Evolutionary conservation across 1,284 basidiomycete species (phyloP).

Genomic region (Ceratobasidium sp.): DNA sequence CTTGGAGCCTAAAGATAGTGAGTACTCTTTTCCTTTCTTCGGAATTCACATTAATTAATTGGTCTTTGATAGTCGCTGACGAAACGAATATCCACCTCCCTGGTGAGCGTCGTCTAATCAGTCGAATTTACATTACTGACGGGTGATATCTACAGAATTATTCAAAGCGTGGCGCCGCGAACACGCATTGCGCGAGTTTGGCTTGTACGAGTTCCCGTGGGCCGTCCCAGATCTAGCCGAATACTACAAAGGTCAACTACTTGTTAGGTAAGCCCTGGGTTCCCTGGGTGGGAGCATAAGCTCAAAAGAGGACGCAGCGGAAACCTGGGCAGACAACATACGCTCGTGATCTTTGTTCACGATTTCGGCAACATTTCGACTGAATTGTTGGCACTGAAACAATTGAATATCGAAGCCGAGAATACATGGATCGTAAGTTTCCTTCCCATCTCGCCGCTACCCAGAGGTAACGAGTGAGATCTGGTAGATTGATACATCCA

Average conservation of each 20-base stretch:
- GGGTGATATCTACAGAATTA: slow-evolving; percentile 12
- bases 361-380: slow-evolving; percentile 51
- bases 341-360: slow-evolving; percentile 64
- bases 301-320: slow-evolving; percentile 60
- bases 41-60: slow-evolving; percentile 1
- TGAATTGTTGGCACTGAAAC: slow-evolving; percentile 67
- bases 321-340: slow-evolving; percentile 77
- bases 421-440: slow-evolving; percentile 33
- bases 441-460: slow-evolving; percentile 76
- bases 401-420: slow-evolving; percentile 48
- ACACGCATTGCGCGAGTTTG: slow-evolving; percentile 35
- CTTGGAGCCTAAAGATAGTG: slow-evolving; percentile 79
- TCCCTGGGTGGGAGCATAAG: slow-evolving; percentile 40
- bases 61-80: slow-evolving; percentile 57
- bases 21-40: slow-evolving; percentile 19
- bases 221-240: slow-evolving; percentile 39
- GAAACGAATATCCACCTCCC: slow-evolving; percentile 69
- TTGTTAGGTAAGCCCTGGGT: slow-evolving; percentile 42
- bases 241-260: neutral
- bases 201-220: slow-evolving; percentile 45
- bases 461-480: slow-evolving; percentile 6
- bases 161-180: slow-evolving; percentile 29
- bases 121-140: slow-evolving; percentile 7
- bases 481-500: slow-evolving; percentile 82
- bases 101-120: slow-evolving; percentile 51